A percentile compares a stretch with the other conserved stretches of the same genome.
These are phyloP conservation scores for Boletus subparvulus DNA, from an alignment of 768 basidiomycete genomes.

Conservation along the genomic window DNA sequence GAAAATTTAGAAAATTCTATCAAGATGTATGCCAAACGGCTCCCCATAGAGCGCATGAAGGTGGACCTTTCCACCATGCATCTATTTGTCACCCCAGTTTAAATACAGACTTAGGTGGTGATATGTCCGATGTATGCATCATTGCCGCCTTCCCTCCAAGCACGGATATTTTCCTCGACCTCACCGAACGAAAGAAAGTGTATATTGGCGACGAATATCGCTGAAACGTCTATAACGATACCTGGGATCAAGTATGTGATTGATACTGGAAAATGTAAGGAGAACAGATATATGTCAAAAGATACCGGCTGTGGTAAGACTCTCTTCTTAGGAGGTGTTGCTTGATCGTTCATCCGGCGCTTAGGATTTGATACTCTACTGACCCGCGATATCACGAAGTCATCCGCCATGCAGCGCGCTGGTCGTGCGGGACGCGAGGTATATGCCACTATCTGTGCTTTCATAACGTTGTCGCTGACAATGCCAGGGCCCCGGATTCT, in stretches of 20 bases:
- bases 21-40: conserved; percentile 60
- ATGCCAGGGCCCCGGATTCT: conserved; percentile 70
- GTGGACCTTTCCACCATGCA: conserved; percentile 35
- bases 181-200: conserved; percentile 78
- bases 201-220: conserved; percentile 96
- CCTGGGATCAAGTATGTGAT: conserved; percentile 95
- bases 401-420: conserved; percentile 89
- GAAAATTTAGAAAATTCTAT: conserved; percentile 82
- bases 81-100: neutral
- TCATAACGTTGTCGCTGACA: neutral
- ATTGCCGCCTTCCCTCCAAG: conserved; percentile 74
- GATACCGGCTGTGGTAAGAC: conserved; percentile 63
- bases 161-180: conserved; percentile 70
- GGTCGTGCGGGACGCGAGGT: conserved; percentile 97
- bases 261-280: conserved; percentile 94
- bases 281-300: conserved; percentile 80
- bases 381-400: conserved; percentile 81
- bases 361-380: conserved; percentile 86
- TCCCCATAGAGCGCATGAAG: conserved; percentile 56
- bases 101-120: conserved; percentile 50
- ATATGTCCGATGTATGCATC: conserved; percentile 86
- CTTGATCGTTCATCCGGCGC: neutral
- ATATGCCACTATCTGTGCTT: neutral
- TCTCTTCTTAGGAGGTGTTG: neutral
- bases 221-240: conserved; percentile 97